Conservation (phyloP, 1,284 basidiomycete species). For the Rhodofomes roseus region DNA sequence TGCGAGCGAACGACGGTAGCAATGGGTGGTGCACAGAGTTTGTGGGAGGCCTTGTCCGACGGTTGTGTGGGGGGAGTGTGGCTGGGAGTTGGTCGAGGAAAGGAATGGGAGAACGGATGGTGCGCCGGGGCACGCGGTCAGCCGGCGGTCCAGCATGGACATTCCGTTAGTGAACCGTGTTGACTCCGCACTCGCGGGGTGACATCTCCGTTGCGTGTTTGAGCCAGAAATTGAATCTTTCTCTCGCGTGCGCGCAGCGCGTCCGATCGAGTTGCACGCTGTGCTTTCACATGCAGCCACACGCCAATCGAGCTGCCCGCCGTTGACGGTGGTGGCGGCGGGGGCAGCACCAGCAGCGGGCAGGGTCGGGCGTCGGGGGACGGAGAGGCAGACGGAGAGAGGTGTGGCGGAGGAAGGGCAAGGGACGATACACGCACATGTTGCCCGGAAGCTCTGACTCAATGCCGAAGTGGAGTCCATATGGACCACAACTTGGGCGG, state of each 20-base stretch:
- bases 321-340: no score
- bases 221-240: not conserved
- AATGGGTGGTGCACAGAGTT: not conserved
- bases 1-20: not conserved
- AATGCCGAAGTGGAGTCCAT: slow-evolving; percentile 10
- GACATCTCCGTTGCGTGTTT: not conserved
- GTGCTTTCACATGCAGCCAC: not conserved
- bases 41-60: not conserved
- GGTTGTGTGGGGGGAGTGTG: not conserved
- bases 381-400: not conserved
- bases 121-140: not conserved
- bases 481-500: slow-evolving; percentile 9
- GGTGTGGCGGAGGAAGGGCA: not conserved
- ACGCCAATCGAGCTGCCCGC: no score
- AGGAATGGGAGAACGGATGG: not conserved
- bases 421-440: slow-evolving; percentile 5
- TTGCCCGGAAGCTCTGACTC: slow-evolving; percentile 6
- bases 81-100: not conserved
- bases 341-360: no score
- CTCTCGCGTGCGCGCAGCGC: not conserved
- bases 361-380: no score
- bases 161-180: not conserved
- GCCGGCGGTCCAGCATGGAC: slow-evolving; percentile 2
- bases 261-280: not conserved
- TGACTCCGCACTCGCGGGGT: not conserved